A percentile compares a stretch with the other conserved stretches of the same genome.
phyloP scores from a whole-genome alignment of 1,284 basidiomycete species.

The Heliocybe sulcata region DNA sequence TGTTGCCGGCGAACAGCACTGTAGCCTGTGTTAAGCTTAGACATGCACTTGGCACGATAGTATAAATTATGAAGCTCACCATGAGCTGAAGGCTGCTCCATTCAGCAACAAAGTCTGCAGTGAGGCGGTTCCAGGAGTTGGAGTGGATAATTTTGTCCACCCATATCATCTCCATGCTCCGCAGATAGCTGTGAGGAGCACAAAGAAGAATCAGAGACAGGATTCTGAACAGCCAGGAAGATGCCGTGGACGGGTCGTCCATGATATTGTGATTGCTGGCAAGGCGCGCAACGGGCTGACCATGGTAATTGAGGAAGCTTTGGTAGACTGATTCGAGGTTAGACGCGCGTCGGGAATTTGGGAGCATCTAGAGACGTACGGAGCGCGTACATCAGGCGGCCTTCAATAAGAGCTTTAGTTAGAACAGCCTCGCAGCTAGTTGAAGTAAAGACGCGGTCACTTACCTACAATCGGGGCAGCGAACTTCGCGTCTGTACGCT shows the following conservation, averaged over 20 bases:
- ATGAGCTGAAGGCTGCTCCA: conserved; percentile 44
- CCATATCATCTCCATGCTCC: conserved; percentile 30
- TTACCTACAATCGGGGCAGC: conserved; percentile 23
- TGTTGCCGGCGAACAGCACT: conserved; percentile 35
- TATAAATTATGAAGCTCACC: conserved; percentile 23
- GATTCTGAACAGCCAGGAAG: conserved; percentile 23
- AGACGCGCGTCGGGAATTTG: not conserved
- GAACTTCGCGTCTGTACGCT: too few relatives aligned
- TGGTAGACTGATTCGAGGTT: conserved; percentile 24
- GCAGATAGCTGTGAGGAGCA: conserved; percentile 32
- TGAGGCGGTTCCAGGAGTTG: conserved; percentile 30
- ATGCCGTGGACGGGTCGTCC: conserved; percentile 13
- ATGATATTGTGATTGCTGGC: conserved; percentile 35
- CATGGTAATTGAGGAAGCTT: conserved; percentile 43
- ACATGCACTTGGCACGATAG: not conserved
- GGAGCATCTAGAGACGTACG: not conserved
- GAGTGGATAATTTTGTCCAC: conserved; percentile 31
- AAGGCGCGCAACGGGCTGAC: conserved; percentile 44
- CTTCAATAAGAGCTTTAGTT: too few relatives aligned
- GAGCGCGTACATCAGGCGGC: not conserved
- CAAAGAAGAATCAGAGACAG: conserved; percentile 33
- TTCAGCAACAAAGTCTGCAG: conserved; percentile 35
- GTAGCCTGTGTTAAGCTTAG: conserved; percentile 23
- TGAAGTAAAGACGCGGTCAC: too few relatives aligned
- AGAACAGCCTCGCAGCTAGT: too few relatives aligned